A percentile compares a stretch with the other conserved stretches of the same genome.
phyloP scores from a whole-genome alignment of 2,329 filamentous ascomycete species.

The Penicillium sp. region DNA sequence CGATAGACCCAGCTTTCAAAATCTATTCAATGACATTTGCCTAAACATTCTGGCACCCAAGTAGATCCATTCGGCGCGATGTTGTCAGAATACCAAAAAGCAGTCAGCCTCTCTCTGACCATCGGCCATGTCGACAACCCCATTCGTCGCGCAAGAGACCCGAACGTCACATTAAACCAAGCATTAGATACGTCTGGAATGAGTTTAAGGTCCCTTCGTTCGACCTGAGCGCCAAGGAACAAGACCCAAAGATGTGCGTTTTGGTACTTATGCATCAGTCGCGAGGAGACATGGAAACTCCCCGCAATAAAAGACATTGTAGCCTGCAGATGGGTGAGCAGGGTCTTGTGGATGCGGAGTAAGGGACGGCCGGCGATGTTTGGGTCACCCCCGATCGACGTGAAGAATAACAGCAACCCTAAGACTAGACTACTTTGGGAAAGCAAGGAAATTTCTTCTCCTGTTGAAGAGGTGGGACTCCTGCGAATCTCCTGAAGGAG shows the following conservation, averaged over 20 bases:
- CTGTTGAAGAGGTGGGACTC: not conserved
- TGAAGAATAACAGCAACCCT: not conserved
- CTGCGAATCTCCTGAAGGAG: not conserved
- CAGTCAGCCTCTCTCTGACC: not conserved
- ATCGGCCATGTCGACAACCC: not conserved
- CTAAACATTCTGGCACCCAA: not conserved
- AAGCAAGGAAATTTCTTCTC: not conserved
- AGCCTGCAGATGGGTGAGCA: not conserved
- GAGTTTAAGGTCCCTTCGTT: not conserved
- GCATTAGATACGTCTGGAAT: not conserved
- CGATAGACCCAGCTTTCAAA: too few species aligned
- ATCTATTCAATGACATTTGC: too few species aligned
- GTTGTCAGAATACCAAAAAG: not conserved
- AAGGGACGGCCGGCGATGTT: not conserved
- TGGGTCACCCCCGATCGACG: not conserved
- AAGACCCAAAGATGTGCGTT: constrained; percentile 1
- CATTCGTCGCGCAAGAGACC: not conserved
- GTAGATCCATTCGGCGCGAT: not conserved
- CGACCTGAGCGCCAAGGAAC: not conserved
- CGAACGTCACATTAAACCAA: not conserved
- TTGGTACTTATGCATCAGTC: not conserved
- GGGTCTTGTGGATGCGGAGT: not conserved
- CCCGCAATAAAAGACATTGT: not conserved
- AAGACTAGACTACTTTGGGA: not conserved
- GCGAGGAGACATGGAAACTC: not conserved